Evolutionary conservation across 2,329 filamentous ascomycete genomes (phyloP).

Genomic region (Colletotrichum theobromicola): DNA sequence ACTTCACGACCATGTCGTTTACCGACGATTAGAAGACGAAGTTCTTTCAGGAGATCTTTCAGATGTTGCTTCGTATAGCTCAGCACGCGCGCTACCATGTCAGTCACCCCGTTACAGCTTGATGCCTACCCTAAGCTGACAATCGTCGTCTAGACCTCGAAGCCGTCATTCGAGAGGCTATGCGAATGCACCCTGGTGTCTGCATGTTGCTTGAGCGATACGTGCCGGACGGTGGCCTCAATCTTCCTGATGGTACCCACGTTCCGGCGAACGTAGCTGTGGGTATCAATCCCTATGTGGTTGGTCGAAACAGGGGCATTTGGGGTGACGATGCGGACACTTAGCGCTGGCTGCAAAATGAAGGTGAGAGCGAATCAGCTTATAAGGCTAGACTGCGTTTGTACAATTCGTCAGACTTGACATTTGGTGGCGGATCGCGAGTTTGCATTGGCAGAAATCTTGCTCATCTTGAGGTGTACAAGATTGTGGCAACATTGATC

Average conservation of each 20-base stretch:
- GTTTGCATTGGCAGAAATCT: slow-evolving; percentile 44
- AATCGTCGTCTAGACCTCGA: slow-evolving; percentile 44
- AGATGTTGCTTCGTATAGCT: slow-evolving; percentile 23
- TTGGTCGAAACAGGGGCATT: slow-evolving; percentile 39
- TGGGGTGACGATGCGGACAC: slow-evolving; percentile 50
- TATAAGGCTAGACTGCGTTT: slow-evolving; percentile 35
- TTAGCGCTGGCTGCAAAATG: slow-evolving; percentile 50
- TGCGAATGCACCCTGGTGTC: slow-evolving; percentile 54
- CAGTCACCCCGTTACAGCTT: not conserved
- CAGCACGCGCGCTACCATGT: slow-evolving; percentile 36
- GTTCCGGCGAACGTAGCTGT: slow-evolving; percentile 41
- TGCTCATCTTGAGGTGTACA: slow-evolving; percentile 36
- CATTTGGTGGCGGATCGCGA: slow-evolving; percentile 45
- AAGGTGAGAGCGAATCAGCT: slow-evolving; percentile 32
- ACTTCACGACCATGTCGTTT: slow-evolving; percentile 32
- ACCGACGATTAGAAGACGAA: slow-evolving; percentile 37
- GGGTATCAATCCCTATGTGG: slow-evolving; percentile 45
- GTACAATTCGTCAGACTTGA: slow-evolving; percentile 43
- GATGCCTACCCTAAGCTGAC: slow-evolving; percentile 29
- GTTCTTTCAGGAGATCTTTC: slow-evolving; percentile 25
- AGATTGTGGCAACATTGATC: slow-evolving; percentile 46
- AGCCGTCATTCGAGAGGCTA: slow-evolving; percentile 57
- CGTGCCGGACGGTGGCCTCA: slow-evolving; percentile 46
- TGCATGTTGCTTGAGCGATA: slow-evolving; percentile 54
- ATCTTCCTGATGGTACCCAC: slow-evolving; percentile 38